Conservation (phyloP, 331 rosid genomes). For the Pyracantha coccinea region DNA sequence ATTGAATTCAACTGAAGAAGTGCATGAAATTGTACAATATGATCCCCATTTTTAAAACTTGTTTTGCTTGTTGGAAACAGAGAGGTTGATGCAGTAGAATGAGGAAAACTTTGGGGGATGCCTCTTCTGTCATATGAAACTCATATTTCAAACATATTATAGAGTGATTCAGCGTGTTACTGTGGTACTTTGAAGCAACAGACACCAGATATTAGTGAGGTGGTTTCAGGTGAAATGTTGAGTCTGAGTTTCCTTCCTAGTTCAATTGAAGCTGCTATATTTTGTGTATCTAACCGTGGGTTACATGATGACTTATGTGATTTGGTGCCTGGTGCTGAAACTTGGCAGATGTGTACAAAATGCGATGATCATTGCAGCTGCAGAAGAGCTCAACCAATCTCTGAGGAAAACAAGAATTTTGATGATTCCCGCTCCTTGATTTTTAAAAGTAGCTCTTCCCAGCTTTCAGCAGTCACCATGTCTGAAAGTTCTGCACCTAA, state of each 20-base stretch:
- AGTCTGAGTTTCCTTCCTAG: slow-evolving; percentile 38
- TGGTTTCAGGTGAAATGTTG: slow-evolving; percentile 59
- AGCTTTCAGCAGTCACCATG: slow-evolving; percentile 33
- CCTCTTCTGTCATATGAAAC: slow-evolving; percentile 13
- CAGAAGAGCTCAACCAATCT: slow-evolving; percentile 36
- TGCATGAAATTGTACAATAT: neutral
- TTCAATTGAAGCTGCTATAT: slow-evolving; percentile 48
- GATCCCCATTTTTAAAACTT: neutral
- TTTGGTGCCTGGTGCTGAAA: slow-evolving; percentile 49
- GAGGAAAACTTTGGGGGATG: slow-evolving; percentile 22
- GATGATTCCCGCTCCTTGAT: slow-evolving; percentile 38
- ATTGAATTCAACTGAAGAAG: neutral
- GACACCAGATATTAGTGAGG: slow-evolving; percentile 12
- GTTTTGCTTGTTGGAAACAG: slow-evolving; percentile 20
- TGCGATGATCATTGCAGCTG: slow-evolving; percentile 40
- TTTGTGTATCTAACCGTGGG: slow-evolving; percentile 37
- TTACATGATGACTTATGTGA: slow-evolving; percentile 38
- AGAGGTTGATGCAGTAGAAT: slow-evolving; percentile 23
- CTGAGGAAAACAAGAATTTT: slow-evolving; percentile 30
- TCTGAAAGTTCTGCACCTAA: slow-evolving; percentile 17
- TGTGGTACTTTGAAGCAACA: slow-evolving; percentile 22
- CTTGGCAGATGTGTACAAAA: slow-evolving; percentile 68
- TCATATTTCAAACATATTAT: slow-evolving; percentile 9
- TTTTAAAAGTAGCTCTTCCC: slow-evolving; percentile 29
- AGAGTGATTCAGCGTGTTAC: slow-evolving; percentile 5